Conservation (phyloP, 179 eudicot species). For the Sideroxylon spinosum region DNA sequence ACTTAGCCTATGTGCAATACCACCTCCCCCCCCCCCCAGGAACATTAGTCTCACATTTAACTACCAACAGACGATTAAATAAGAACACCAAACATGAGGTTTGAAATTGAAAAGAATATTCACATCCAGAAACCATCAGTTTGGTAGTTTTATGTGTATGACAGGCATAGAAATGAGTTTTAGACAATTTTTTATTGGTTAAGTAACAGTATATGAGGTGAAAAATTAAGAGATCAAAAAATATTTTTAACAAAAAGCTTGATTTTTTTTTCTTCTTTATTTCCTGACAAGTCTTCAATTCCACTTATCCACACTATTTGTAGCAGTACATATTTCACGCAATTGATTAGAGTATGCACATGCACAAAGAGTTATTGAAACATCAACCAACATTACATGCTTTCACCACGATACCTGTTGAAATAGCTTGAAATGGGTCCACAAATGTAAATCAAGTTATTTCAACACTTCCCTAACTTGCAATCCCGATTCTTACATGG, state of each 20-base stretch:
- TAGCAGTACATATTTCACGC: not conserved
- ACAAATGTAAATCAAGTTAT: too few relatives aligned
- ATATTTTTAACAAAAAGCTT: not conserved
- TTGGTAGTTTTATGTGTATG: not conserved
- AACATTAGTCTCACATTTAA: not conserved
- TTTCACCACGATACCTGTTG: constrained; percentile 11
- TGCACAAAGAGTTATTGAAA: not conserved
- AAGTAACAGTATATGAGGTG: not conserved
- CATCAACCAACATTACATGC: not conserved
- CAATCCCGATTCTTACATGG: too few relatives aligned
- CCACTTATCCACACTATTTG: not conserved
- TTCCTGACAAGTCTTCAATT: not conserved
- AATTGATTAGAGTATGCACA: not conserved
- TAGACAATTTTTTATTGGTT: not conserved
- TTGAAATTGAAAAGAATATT: not conserved
- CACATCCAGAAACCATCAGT: not conserved
- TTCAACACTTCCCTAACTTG: too few relatives aligned
- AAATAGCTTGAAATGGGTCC: too few relatives aligned
- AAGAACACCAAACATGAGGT: not conserved
- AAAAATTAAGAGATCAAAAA: too few relatives aligned
- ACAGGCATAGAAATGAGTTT: not conserved
- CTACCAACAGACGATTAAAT: not conserved
- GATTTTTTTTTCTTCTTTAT: not conserved
- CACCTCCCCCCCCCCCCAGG: too few relatives aligned
- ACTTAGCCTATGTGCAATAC: not conserved